A percentile compares a stretch with the other conserved stretches of the same genome.
These are phyloP conservation scores for Dothistroma septosporum DNA, from an alignment of 2,329 filamentous ascomycete genomes.

Conservation along the genomic window DNA sequence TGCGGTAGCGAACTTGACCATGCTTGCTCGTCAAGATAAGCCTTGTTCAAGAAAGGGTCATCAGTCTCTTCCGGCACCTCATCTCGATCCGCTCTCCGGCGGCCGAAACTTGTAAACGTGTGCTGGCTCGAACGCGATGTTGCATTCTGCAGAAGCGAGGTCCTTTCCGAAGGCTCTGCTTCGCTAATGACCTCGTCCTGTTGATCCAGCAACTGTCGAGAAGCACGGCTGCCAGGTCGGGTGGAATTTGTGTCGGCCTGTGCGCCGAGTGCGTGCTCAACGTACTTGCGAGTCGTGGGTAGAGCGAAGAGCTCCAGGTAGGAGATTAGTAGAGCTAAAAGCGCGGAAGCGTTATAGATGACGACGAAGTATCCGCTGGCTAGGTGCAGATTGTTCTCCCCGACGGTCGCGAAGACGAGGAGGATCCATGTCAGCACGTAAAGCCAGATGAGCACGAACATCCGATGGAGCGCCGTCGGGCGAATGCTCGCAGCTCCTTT, in stretches of 20 bases:
- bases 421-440: constrained; percentile 70
- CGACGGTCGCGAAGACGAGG: constrained; percentile 67
- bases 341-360: constrained; percentile 72
- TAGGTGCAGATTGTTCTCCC: constrained; percentile 69
- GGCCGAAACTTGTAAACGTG: constrained; percentile 54
- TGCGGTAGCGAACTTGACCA: constrained; percentile 78
- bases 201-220: constrained; percentile 23
- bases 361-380: constrained; percentile 76
- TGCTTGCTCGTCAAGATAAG: constrained; percentile 69
- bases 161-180: constrained; percentile 49
- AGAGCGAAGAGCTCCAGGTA: constrained; percentile 78
- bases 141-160: constrained; percentile 52
- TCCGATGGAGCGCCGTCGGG: constrained; percentile 79
- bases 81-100: constrained; percentile 38
- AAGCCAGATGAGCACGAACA: constrained; percentile 79
- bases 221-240: constrained; percentile 29
- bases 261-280: constrained; percentile 49
- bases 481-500: constrained; percentile 72
- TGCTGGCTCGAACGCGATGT: constrained; percentile 37
- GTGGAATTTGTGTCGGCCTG: constrained; percentile 22
- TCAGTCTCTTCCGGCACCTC: constrained; percentile 27
- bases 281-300: constrained; percentile 64
- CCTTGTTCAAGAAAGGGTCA: constrained; percentile 29
- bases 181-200: constrained; percentile 14
- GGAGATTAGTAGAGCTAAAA: constrained; percentile 68